phyloP scores from a whole-genome alignment of 352 stramenopile genomes.

The Albugo candida region DNA sequence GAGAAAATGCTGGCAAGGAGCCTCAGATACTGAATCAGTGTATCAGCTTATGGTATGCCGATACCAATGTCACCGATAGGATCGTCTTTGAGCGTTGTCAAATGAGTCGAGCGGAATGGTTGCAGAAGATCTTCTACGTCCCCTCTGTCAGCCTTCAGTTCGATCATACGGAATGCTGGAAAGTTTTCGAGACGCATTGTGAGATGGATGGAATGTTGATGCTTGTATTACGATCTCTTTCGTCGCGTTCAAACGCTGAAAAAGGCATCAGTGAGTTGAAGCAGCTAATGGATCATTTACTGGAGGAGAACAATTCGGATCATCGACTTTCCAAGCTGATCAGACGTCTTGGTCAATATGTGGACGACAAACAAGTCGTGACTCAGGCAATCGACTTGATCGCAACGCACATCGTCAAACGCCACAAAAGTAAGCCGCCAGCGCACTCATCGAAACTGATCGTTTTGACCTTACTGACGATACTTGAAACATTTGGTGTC shows the following conservation, averaged over 20 bases:
- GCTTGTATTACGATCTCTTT: slow-evolving; percentile 13
- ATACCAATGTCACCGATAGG: slow-evolving; percentile 18
- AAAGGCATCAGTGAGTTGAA: not conserved
- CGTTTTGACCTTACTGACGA: no score
- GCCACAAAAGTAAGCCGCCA: no score
- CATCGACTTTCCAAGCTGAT: not conserved
- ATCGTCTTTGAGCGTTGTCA: slow-evolving; percentile 1
- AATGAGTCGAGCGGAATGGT: no score
- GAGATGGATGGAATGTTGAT: slow-evolving; percentile 25
- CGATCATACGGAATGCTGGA: slow-evolving; percentile 32
- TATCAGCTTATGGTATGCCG: slow-evolving; percentile 37
- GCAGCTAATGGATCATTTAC: not conserved
- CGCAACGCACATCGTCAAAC: slow-evolving; percentile 10
- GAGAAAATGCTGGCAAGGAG: slow-evolving; percentile 21
- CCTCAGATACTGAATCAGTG: slow-evolving; percentile 32
- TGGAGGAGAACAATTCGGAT: not conserved
- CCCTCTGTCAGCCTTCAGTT: slow-evolving; percentile 14
- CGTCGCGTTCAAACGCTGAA: not conserved
- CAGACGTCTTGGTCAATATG: slow-evolving; percentile 8
- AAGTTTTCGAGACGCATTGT: slow-evolving; percentile 29
- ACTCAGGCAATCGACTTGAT: slow-evolving; percentile 32
- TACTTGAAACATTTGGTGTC: no score
- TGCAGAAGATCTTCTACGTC: no score
- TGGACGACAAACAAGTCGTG: slow-evolving; percentile 14
- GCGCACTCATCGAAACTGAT: no score